Conservation (phyloP, 345 rosid species). For the Microthlaspi erraticum region DNA sequence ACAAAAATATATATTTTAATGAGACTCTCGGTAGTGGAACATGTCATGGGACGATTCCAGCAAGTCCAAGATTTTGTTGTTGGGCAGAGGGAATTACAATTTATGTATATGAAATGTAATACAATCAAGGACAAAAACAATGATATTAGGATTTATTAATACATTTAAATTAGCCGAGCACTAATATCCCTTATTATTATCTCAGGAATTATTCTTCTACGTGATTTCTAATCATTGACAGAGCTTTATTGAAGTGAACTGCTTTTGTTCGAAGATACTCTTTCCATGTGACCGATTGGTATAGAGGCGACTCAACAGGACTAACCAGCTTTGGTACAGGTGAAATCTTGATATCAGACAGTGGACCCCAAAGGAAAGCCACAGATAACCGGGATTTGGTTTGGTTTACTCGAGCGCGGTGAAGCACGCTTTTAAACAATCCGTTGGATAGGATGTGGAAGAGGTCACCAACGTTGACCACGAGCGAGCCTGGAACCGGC, state of each 20-base stretch:
- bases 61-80: not conserved
- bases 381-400: slow-evolving; percentile 61
- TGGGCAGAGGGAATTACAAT: not conserved
- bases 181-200: not conserved
- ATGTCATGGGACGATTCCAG: slow-evolving; percentile 32
- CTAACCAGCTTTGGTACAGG: slow-evolving; percentile 50
- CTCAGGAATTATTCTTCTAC: slow-evolving; percentile 25
- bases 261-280: slow-evolving; percentile 66
- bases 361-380: slow-evolving; percentile 66
- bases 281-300: slow-evolving; percentile 55
- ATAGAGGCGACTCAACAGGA: slow-evolving; percentile 44
- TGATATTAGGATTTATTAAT: slow-evolving; percentile 20
- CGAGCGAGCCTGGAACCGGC: slow-evolving; percentile 63
- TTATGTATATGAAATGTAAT: not conserved
- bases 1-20: not conserved
- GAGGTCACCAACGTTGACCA: slow-evolving; percentile 86
- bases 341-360: slow-evolving; percentile 49
- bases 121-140: slow-evolving; percentile 7
- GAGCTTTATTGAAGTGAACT: slow-evolving; percentile 59
- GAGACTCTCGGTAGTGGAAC: slow-evolving; percentile 33
- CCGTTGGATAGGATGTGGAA: slow-evolving; percentile 76
- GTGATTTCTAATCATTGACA: slow-evolving; percentile 50
- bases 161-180: slow-evolving; percentile 22
- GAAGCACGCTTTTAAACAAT: slow-evolving; percentile 58
- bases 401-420: slow-evolving; percentile 67